Base-by-base conservation (phyloP, 73 alveolate genomes). In the Symbiodinium natans region DNA sequence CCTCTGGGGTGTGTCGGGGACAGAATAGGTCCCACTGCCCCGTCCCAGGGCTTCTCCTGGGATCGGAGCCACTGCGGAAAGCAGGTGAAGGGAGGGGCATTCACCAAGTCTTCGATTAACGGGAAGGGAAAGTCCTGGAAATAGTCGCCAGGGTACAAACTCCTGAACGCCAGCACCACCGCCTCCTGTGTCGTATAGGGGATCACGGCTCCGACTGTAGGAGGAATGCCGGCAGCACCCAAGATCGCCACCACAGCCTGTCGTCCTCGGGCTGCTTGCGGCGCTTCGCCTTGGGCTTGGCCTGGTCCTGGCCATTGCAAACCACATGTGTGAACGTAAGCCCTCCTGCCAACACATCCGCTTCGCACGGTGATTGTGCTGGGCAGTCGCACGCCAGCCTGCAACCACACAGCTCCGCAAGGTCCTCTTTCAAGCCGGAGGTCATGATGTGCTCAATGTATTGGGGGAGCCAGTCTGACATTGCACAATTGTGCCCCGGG, bases 321-420 rank as follows among this genome's bases (percentile, higher is more conserved):
- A n/a, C 19, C 29, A 39, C 36, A 2, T 17, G 27, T 25, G 63
- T n/a, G 27, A 48, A 15, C 63, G 19, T 15, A 48, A 1, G 13
- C 63, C 6, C 3, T 2, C 89, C 89, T n/a, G 89, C 89, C 40
- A 82, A 10, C 36, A 40, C 4, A 34, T 82, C 89, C 33, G 59
- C 56, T 38, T 80, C 88, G 63, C 89, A 82, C 0, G 38, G 39
- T 0, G 17, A n/a, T 1, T 21, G 25, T 0, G 7, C 38, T 1
- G 40, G 40, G 39, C 89, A 82, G 36, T 82, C 89, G 36, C 88
- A 80, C 52, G 38, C 85, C 85, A 38, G 33, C 56, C 59, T 80
- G 41, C 23, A 36, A 19, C 52, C 52, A 3, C 2, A n/a, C 19
- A 34, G 59, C 88, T 10, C 59, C 6, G 56, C 19, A 43, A 43